Conservation (phyloP, 805 yeast genomes). For the Saccharomycopsis oosterbeekiorum region DNA sequence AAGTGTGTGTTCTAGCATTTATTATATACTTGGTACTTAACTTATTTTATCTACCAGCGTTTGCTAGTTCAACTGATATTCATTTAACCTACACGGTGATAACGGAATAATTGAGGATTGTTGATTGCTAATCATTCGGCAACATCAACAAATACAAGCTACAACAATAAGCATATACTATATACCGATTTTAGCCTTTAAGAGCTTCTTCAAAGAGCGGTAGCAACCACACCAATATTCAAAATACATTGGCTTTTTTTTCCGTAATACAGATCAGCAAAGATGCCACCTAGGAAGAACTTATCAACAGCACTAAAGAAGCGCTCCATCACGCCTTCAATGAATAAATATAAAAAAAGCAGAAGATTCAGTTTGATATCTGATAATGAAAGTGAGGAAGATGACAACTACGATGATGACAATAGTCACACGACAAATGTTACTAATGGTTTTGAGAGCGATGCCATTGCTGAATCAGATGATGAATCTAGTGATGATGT, state of each 20-base stretch:
- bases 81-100: neutral
- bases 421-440: slow-evolving; percentile 24
- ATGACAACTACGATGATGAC: slow-evolving; percentile 22
- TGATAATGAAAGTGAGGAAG: slow-evolving; percentile 32
- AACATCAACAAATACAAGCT: neutral
- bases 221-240: neutral
- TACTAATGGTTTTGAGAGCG: slow-evolving; percentile 27
- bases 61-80: neutral
- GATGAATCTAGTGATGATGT: slow-evolving; percentile 25
- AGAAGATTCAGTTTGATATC: slow-evolving; percentile 36
- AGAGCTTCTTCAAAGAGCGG: neutral
- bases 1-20: too few species aligned
- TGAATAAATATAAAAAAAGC: slow-evolving; percentile 22
- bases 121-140: neutral
- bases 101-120: neutral
- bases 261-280: neutral
- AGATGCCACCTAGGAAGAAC: neutral
- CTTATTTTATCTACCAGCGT: too few species aligned
- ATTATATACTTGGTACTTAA: too few species aligned
- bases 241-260: too few species aligned
- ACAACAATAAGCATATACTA: too few species aligned
- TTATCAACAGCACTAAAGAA: neutral
- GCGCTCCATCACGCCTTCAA: neutral
- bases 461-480: slow-evolving; percentile 29
- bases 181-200: neutral